Conservation (phyloP, 371 early-diverging fungal species). For the Rhizopus stolonifer region DNA sequence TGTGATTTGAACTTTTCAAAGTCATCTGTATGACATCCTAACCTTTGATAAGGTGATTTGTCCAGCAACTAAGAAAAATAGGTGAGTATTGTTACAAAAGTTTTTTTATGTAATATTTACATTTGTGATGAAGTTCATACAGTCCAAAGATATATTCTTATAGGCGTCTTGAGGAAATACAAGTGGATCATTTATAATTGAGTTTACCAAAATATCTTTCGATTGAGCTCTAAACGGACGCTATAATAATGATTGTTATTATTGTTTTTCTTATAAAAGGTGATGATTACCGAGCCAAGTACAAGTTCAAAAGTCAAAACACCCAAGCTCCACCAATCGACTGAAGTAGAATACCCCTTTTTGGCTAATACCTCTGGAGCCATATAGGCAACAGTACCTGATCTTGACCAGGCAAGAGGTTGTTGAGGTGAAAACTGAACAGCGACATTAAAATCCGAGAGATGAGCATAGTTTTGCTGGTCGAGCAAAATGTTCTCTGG, state of each 20-base stretch:
- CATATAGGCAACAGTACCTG: constrained; percentile 76
- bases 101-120: constrained; percentile 8
- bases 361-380: constrained; percentile 74
- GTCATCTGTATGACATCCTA: constrained; percentile 49
- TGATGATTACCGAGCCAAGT: constrained; percentile 72
- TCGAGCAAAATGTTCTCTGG: constrained; percentile 92
- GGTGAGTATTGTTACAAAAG: background rate
- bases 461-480: constrained; percentile 75
- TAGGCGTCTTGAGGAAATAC: constrained; percentile 56
- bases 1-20: constrained; percentile 56
- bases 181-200: constrained; percentile 59
- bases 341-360: constrained; percentile 65
- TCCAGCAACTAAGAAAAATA: constrained; percentile 51
- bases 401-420: constrained; percentile 58
- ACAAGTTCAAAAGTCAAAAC: constrained; percentile 78
- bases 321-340: constrained; percentile 92
- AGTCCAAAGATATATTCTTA: constrained; percentile 47
- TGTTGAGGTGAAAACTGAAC: constrained; percentile 53
- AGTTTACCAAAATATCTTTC: constrained; percentile 62
- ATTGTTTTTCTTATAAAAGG: too few relatives aligned
- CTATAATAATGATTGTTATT: constrained; percentile 26
- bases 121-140: constrained; percentile 51
- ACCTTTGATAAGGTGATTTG: constrained; percentile 54
- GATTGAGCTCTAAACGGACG: constrained; percentile 77
- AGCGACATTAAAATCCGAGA: constrained; percentile 88